Base-by-base conservation (phyloP, 306 rosid genomes). In the Cucurbita moschata region DNA sequence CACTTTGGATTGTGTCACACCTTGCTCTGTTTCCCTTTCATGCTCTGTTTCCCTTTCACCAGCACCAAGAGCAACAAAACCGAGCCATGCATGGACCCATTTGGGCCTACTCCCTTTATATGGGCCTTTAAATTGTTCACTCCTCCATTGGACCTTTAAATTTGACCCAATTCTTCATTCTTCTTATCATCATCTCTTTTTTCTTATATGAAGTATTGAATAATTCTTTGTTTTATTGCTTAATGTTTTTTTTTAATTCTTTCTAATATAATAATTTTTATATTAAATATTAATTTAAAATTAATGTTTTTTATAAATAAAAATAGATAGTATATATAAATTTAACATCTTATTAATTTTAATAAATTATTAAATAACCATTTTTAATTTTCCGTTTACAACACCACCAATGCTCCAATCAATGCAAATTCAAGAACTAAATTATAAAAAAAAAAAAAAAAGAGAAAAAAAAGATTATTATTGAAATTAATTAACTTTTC, bases 401-500 rank as follows among this genome's bases (percentile, higher is more conserved):
- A 63, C 69, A 63, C 14, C 50, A 46, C 69, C 21, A 62, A 62
- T 18, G 70, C 70, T 63, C 10, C 38, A 5, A 18, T 66, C 49
- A 38, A 4, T 60, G 3, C 44, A 35, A 44, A 65, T 10, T 40
- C 44, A 21, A 2, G 19, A 4, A 66, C 12, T 66, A 37, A 40
- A 64, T 10, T 26, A 26, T 16, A 39, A 10, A 63, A 63, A 4
- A 21, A 21, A 39, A 62, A 6, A 23, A 64, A 64, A 13, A 40
- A 26, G 1, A 26, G 1, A 39, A 39, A 9, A 63, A 63, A 4
- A 39, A 62, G 8, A 26, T 30, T 30, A 30, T 30, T 30, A 30
- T 30, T 30, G 42, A 64, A 13, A 42, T 14, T 5, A 1, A 46
- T 14, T 14, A 89, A 78, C 73, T 89, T 62, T 89, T 88, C 84